Conservation (phyloP, 371 early-diverging fungal genomes). For the Apophysomyces sp. region DNA sequence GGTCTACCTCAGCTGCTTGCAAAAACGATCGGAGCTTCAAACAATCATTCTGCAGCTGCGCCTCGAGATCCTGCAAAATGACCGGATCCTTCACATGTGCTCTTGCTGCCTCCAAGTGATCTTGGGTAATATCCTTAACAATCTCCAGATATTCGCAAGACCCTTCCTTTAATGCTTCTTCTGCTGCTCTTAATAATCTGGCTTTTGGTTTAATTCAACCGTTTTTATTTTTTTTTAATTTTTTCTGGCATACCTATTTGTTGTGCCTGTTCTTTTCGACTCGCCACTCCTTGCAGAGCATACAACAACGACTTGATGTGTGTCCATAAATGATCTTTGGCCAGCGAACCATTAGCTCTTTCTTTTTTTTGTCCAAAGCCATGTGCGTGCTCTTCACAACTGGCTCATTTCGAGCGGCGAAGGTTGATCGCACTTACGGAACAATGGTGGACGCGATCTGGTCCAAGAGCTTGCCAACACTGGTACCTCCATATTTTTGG, state of each 20-base stretch:
- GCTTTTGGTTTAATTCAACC: not conserved
- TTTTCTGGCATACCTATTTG: slow-evolving; percentile 47
- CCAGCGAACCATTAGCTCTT: not conserved
- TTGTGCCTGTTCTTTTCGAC: slow-evolving; percentile 77
- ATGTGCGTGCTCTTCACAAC: not conserved
- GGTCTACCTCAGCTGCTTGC: slow-evolving; percentile 84
- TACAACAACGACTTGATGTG: slow-evolving; percentile 72
- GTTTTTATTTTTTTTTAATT: not conserved
- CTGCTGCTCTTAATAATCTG: slow-evolving; percentile 67
- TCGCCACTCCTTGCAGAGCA: slow-evolving; percentile 85
- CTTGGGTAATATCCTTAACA: slow-evolving; percentile 80
- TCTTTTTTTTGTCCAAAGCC: not conserved
- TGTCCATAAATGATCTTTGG: slow-evolving; percentile 34
- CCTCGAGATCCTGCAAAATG: slow-evolving; percentile 51
- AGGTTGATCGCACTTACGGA: slow-evolving; percentile 36
- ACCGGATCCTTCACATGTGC: slow-evolving; percentile 52
- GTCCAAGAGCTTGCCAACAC: slow-evolving; percentile 78
- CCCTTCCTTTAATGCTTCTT: slow-evolving; percentile 64
- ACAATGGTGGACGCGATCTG: slow-evolving; percentile 59
- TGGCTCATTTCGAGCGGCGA: not conserved
- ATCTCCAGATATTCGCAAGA: slow-evolving; percentile 69
- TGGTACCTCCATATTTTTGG: slow-evolving; percentile 90
- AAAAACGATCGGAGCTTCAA: slow-evolving; percentile 78
- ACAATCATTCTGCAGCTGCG: slow-evolving; percentile 75
- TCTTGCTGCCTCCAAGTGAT: slow-evolving; percentile 78